phyloP scores from a whole-genome alignment of 208 protist genomes.

The Naegleria gruberi region DNA sequence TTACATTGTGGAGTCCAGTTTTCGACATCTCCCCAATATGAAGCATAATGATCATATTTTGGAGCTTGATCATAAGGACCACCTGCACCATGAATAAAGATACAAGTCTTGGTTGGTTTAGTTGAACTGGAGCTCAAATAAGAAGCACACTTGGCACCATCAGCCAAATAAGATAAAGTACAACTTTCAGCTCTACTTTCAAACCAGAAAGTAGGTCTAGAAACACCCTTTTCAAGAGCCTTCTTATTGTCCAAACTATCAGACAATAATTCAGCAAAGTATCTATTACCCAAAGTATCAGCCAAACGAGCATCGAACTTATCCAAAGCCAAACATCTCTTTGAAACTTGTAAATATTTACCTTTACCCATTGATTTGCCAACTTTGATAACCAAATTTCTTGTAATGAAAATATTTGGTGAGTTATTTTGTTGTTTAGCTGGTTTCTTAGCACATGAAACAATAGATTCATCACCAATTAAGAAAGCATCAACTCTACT shows the following conservation, averaged over 20 bases:
- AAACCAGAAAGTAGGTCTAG: not conserved
- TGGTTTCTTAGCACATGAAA: not conserved
- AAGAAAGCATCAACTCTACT: not conserved
- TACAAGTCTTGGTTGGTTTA: not conserved
- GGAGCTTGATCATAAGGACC: not conserved
- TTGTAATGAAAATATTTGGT: not conserved
- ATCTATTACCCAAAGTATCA: not conserved
- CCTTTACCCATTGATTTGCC: not conserved
- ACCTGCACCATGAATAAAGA: conserved; percentile 12
- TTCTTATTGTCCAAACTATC: not conserved
- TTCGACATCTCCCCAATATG: conserved; percentile 14
- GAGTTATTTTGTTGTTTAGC: no score
- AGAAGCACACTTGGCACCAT: not conserved
- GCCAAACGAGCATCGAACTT: not conserved
- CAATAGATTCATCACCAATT: not conserved
- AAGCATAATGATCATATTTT: not conserved
- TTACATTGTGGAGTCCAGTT: not conserved
- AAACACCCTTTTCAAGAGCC: not conserved
- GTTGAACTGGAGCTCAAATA: not conserved
- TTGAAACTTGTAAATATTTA: not conserved
- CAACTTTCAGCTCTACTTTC: not conserved
- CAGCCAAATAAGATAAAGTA: not conserved
- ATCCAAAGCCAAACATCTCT: not conserved
- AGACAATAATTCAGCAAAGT: not conserved
- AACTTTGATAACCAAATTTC: not conserved